Evolutionary conservation across 2,329 filamentous ascomycete species (phyloP).

Genomic region (Penicillium nordicum): DNA sequence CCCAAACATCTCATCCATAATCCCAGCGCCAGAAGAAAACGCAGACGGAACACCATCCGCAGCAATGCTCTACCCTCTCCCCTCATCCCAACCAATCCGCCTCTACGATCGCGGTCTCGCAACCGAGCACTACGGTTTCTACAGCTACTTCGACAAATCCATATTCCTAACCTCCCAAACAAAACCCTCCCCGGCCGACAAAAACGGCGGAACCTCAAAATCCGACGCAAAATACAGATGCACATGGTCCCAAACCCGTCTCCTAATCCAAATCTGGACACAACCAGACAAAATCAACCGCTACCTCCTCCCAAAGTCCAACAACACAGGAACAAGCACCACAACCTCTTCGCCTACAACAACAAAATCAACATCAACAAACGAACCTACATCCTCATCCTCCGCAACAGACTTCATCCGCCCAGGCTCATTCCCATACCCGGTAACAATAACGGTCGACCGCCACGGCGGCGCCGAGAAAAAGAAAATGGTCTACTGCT

Average conservation of each 20-base stretch:
- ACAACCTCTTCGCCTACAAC: conserved; percentile 13
- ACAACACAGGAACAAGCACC: conserved; percentile 8
- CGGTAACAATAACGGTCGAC: conserved; percentile 58
- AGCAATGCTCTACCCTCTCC: conserved; percentile 67
- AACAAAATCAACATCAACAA: conserved; percentile 20
- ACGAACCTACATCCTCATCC: conserved; percentile 21
- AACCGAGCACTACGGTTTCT: conserved; percentile 90
- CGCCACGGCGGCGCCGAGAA: conserved; percentile 55
- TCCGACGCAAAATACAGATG: conserved; percentile 49
- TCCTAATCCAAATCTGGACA: conserved; percentile 63
- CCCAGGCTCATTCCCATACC: conserved; percentile 60
- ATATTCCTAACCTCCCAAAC: conserved; percentile 67
- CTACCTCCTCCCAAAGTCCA: conserved; percentile 20
- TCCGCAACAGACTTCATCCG: conserved; percentile 47
- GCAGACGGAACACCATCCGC: conserved; percentile 69
- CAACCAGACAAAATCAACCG: conserved; percentile 37
- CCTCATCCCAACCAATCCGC: conserved; percentile 69
- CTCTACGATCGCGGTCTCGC: conserved; percentile 77
- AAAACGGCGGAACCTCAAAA: conserved; percentile 49
- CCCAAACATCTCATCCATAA: conserved; percentile 50
- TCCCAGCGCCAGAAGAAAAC: conserved; percentile 63
- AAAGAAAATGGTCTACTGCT: conserved; percentile 60
- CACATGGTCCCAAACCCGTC: conserved; percentile 60
- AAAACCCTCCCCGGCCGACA: conserved; percentile 44
- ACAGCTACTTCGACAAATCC: conserved; percentile 83